phyloP scores from a whole-genome alignment of 2,329 filamentous ascomycete species.

The Akanthomyces lecanii region DNA sequence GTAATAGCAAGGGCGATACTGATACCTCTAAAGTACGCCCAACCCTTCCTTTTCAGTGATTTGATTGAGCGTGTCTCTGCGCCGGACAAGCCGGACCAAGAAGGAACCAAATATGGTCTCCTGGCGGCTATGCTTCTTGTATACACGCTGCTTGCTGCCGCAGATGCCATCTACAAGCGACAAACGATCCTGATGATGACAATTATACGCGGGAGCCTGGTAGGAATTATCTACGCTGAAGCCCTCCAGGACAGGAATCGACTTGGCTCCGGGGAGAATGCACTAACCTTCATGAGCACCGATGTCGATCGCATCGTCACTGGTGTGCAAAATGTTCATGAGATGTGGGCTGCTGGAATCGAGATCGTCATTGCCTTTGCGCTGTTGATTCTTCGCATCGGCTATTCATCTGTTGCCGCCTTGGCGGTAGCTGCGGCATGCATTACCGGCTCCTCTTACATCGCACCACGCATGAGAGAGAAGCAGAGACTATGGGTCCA shows the following conservation, averaged over 20 bases:
- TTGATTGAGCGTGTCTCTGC: conserved; percentile 9
- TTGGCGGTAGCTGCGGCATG: conserved; percentile 3
- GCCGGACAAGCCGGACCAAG: not conserved
- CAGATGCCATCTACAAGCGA: conserved; percentile 4
- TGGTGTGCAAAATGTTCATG: conserved; percentile 5
- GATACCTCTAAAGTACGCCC: conserved; percentile 8
- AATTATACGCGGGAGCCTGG: not conserved
- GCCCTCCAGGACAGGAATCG: not conserved
- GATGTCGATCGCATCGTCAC: conserved; percentile 7
- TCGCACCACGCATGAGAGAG: conserved; percentile 4
- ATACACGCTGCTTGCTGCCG: not conserved
- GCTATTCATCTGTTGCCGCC: conserved; percentile 9
- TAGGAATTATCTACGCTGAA: not conserved
- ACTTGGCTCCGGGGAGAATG: not conserved
- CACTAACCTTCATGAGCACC: conserved; percentile 9
- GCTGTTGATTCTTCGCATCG: not conserved
- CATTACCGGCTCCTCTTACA: not conserved
- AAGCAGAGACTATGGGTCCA: conserved; percentile 4
- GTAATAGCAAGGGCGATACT: not conserved
- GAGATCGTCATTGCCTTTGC: conserved; percentile 1
- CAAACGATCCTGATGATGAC: conserved; percentile 11
- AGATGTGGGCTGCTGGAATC: conserved; percentile 1
- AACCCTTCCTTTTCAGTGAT: conserved; percentile 11
- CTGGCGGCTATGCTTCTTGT: conserved; percentile 2
- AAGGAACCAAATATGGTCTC: not conserved